A percentile compares a stretch with the other conserved stretches of the same genome.
Conservation (phyloP, 495 filamentous ascomycete species). For the Penicillium malachiteum region DNA sequence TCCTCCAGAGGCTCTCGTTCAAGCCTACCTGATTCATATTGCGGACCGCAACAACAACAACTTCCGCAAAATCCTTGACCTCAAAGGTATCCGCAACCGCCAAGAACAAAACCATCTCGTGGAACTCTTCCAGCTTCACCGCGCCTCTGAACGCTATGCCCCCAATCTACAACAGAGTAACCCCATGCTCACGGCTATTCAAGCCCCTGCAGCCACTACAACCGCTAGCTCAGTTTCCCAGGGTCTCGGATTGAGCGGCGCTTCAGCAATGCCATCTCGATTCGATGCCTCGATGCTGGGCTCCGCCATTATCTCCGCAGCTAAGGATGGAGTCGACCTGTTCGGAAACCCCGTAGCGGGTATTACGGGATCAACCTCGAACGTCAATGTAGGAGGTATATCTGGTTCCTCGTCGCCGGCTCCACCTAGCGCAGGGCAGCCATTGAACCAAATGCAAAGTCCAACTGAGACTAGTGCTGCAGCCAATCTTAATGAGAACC, state of each 20-base stretch:
- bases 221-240: slow-evolving; percentile 42
- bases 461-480: slow-evolving; percentile 34
- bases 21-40: slow-evolving; percentile 95
- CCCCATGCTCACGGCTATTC: slow-evolving; percentile 41
- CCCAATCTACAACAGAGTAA: slow-evolving; percentile 44
- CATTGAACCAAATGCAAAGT: slow-evolving; percentile 15
- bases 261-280: slow-evolving; percentile 49
- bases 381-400: slow-evolving; percentile 13
- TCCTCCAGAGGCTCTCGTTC: slow-evolving; percentile 89
- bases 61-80: slow-evolving; percentile 93
- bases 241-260: slow-evolving; percentile 38
- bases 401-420: slow-evolving; percentile 23
- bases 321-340: slow-evolving; percentile 85
- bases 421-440: slow-evolving; percentile 14
- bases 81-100: slow-evolving; percentile 79
- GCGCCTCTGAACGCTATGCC: slow-evolving; percentile 56
- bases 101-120: slow-evolving; percentile 79
- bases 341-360: slow-evolving; percentile 61
- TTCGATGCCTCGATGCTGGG: slow-evolving; percentile 78
- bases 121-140: slow-evolving; percentile 86
- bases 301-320: slow-evolving; percentile 73
- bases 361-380: slow-evolving; percentile 12
- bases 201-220: slow-evolving; percentile 39
- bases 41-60: slow-evolving; percentile 87
- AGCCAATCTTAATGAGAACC: slow-evolving; percentile 79